phyloP scores from a whole-genome alignment of 192 early-diverging fungal genomes.

The Chytriomyces confervae region DNA sequence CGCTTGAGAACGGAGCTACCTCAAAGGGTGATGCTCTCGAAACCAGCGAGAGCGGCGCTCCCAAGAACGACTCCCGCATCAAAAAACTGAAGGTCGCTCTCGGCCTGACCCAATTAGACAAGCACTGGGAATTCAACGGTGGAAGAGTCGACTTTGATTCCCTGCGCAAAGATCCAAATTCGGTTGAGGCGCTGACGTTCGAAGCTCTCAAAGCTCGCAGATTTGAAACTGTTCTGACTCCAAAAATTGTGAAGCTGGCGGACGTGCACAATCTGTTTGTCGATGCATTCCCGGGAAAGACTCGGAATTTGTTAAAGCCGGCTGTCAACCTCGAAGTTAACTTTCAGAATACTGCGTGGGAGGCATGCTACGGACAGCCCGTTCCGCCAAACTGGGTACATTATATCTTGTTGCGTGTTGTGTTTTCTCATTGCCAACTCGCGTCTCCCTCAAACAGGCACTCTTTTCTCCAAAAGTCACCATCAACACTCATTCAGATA shows the following conservation, averaged over 20 bases:
- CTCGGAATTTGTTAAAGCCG: slow-evolving; percentile 22
- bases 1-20: neutral
- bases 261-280: slow-evolving; percentile 38
- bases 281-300: slow-evolving; percentile 43
- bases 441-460: slow-evolving; percentile 32
- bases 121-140: slow-evolving; percentile 29
- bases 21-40: neutral
- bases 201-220: slow-evolving; percentile 44
- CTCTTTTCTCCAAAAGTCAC: slow-evolving; percentile 54
- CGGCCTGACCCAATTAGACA: slow-evolving; percentile 11
- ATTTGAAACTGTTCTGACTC: slow-evolving; percentile 37
- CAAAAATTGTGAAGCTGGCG: slow-evolving; percentile 39
- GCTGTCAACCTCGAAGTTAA: slow-evolving; percentile 52
- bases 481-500: slow-evolving; percentile 33
- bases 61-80: neutral
- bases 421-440: neutral
- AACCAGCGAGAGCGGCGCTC: neutral
- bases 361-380: slow-evolving; percentile 49
- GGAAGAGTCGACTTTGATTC: neutral
- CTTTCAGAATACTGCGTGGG: slow-evolving; percentile 55
- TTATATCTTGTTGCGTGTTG: neutral
- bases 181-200: slow-evolving; percentile 14
- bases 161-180: neutral
- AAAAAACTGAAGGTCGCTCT: slow-evolving; percentile 3
- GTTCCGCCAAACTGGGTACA: slow-evolving; percentile 46